Conservation (phyloP, 495 filamentous ascomycete species). For the Bathelium albidoporum region DNA sequence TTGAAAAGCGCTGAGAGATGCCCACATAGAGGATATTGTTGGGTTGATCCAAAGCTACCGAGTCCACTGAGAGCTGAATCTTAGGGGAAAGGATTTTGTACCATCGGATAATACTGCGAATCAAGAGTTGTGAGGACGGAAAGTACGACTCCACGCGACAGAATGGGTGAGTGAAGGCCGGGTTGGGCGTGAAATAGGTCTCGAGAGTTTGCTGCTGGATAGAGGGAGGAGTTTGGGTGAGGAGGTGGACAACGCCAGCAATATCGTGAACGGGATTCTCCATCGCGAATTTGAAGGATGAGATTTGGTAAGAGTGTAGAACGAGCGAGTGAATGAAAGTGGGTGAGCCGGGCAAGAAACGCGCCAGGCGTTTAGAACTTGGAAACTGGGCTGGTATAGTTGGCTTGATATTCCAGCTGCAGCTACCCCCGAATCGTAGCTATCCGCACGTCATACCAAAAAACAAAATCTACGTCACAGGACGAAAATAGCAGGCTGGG, state of each 20-base stretch:
- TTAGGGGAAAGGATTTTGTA: slow-evolving; percentile 73
- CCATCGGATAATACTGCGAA: slow-evolving; percentile 69
- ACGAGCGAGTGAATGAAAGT: neutral
- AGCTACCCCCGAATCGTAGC: neutral
- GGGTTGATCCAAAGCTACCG: slow-evolving; percentile 60
- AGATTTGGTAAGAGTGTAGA: neutral
- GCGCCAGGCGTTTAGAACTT: neutral
- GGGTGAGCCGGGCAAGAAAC: neutral
- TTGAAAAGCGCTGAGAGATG: slow-evolving; percentile 60
- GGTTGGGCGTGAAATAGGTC: slow-evolving; percentile 56
- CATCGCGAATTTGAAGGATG: neutral
- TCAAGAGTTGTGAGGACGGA: slow-evolving; percentile 46
- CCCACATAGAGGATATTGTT: slow-evolving; percentile 58
- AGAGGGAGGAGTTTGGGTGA: slow-evolving; percentile 54
- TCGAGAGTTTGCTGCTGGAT: slow-evolving; percentile 54
- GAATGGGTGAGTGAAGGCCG: slow-evolving; percentile 71
- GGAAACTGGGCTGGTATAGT: neutral
- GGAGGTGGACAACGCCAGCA: slow-evolving; percentile 48
- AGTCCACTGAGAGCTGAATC: slow-evolving; percentile 60
- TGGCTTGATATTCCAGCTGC: neutral
- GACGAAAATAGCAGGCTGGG: neutral
- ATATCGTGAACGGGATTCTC: slow-evolving; percentile 43
- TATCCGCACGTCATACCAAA: neutral
- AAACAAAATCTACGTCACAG: neutral
- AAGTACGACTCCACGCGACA: slow-evolving; percentile 56